phyloP scores from a whole-genome alignment of 179 eudicot genomes.

The Patellifolia procumbens region DNA sequence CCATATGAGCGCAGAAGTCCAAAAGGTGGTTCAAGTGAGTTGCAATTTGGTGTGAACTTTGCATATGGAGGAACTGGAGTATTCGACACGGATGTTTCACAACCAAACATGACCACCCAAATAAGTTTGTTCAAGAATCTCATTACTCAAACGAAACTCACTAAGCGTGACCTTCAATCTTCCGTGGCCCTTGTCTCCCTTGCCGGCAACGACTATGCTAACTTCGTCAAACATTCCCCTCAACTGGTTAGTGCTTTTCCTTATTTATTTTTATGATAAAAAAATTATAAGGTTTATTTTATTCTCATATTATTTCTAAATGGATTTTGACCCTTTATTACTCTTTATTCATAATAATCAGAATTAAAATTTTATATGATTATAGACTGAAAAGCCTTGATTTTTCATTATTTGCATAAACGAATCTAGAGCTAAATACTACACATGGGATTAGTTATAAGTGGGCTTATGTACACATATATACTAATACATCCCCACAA shows the following conservation, averaged over 20 bases:
- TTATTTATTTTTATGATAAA: too few species aligned
- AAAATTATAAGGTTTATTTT: too few species aligned
- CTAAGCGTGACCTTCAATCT: background rate
- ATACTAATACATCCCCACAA: too few species aligned
- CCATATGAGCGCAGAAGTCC: conserved; percentile 33
- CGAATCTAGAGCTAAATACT: too few species aligned
- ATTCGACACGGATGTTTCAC: conserved; percentile 45
- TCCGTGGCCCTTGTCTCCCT: conserved; percentile 38
- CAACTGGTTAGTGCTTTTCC: conserved; percentile 24
- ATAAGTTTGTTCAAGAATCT: conserved; percentile 40
- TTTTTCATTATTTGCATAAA: too few species aligned
- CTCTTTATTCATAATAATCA: too few species aligned
- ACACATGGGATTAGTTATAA: too few species aligned
- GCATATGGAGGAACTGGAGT: conserved; percentile 82
- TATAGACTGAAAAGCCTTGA: too few species aligned
- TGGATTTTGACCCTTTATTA: too few species aligned
- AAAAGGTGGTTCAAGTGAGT: background rate
- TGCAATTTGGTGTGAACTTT: conserved; percentile 52
- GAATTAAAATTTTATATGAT: too few species aligned
- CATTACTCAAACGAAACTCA: conserved; percentile 7
- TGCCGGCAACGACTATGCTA: conserved; percentile 43
- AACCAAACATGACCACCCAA: conserved; percentile 64
- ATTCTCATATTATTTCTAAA: too few species aligned
- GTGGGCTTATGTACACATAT: too few species aligned
- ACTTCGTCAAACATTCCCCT: conserved; percentile 23